These are phyloP conservation scores for Pleurotus citrinopileatus DNA, from an alignment of 768 basidiomycete genomes.

Conservation along the genomic window DNA sequence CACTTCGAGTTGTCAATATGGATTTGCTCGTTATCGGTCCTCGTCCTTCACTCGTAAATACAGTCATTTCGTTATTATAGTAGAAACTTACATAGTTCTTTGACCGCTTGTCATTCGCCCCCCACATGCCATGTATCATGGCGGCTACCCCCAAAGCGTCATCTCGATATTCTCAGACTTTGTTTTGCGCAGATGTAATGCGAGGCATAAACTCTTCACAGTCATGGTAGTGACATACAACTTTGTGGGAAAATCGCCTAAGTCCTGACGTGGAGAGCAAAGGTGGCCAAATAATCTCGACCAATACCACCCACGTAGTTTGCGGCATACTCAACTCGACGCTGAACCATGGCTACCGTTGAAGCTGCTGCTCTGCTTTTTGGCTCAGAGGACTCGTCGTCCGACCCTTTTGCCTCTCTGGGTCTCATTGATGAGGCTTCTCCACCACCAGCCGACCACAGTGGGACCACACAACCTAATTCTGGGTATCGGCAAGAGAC, in stretches of 20 bases:
- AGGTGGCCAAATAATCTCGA: constrained; percentile 6
- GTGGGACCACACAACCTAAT: neutral
- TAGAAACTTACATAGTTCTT: neutral
- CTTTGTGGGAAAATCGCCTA: constrained; percentile 10
- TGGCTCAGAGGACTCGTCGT: constrained; percentile 57
- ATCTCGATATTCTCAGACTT: neutral
- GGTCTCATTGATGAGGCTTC: constrained; percentile 27
- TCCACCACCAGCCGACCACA: neutral
- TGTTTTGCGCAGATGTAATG: constrained; percentile 5
- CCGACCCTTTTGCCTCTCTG: constrained; percentile 64
- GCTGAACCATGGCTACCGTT: constrained; percentile 51
- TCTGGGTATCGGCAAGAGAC: neutral
- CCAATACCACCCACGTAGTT: neutral
- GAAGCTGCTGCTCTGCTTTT: constrained; percentile 84
- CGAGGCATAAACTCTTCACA: constrained; percentile 13
- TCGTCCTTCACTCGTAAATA: neutral
- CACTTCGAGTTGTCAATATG: neutral
- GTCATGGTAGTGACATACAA: constrained; percentile 18
- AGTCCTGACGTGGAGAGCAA: constrained; percentile 6
- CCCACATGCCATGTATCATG: neutral
- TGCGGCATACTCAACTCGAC: neutral
- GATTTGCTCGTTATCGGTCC: neutral
- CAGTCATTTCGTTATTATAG: neutral
- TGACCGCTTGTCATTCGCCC: neutral
- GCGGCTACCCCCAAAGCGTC: neutral